Percentiles rank a stretch among this genome's conserved stretches.
These are phyloP conservation scores for Cystoderma amianthinum DNA, from an alignment of 768 basidiomycete genomes.

Conservation along the genomic window DNA sequence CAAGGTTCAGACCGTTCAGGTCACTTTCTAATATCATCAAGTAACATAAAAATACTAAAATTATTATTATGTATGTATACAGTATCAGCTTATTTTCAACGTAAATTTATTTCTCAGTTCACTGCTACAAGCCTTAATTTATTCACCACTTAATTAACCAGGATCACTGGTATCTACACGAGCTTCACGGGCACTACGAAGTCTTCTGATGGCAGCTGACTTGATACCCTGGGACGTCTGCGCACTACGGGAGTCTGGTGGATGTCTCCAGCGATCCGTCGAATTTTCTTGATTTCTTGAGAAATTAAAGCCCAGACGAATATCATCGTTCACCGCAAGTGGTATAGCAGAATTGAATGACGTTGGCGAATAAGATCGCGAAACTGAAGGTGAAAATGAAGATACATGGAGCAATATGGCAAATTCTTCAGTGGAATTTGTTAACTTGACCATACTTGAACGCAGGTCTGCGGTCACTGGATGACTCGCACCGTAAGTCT, in stretches of 20 bases:
- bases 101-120: too few species aligned
- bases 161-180: not conserved
- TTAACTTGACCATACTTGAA: slow-evolving; percentile 67
- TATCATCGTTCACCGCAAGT: slow-evolving; percentile 27
- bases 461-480: slow-evolving; percentile 50
- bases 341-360: slow-evolving; percentile 20
- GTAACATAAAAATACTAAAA: too few species aligned
- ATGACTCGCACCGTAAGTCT: slow-evolving; percentile 53
- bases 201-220: slow-evolving; percentile 2
- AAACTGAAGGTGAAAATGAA: slow-evolving; percentile 58
- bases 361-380: slow-evolving; percentile 58
- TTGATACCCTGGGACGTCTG: slow-evolving; percentile 24
- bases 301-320: slow-evolving; percentile 43
- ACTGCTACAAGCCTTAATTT: too few species aligned
- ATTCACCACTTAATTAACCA: too few species aligned
- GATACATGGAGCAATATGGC: slow-evolving; percentile 83
- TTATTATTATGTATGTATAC: too few species aligned
- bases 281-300: slow-evolving; percentile 50
- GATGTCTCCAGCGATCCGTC: too few species aligned
- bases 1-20: too few species aligned
- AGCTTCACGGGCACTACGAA: slow-evolving; percentile 4
- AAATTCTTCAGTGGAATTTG: slow-evolving; percentile 82
- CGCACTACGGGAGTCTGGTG: slow-evolving; percentile 49
- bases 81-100: too few species aligned
- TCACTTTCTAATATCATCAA: too few species aligned